Evolutionary conservation across 2,329 filamentous ascomycete genomes (phyloP).

Genomic region (Paecilomyces formosus): DNA sequence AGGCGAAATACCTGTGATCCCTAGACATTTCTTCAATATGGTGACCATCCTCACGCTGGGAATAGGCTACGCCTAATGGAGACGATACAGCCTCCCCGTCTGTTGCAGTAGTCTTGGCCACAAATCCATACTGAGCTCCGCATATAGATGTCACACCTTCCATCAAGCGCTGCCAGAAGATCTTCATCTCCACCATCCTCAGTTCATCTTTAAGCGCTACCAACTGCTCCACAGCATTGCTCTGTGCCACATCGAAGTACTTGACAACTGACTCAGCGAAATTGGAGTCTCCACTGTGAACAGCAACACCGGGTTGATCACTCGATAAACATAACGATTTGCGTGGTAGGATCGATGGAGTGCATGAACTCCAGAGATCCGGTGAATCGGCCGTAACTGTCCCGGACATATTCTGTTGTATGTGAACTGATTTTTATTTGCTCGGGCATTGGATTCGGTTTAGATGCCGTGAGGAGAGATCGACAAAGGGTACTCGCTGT

Average conservation of each 20-base stretch:
- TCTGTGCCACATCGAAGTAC: conserved; percentile 45
- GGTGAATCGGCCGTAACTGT: background rate
- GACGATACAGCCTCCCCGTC: conserved; percentile 52
- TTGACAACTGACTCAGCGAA: conserved; percentile 15
- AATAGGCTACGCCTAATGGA: conserved; percentile 56
- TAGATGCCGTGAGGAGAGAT: background rate
- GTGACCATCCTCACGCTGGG: conserved; percentile 55
- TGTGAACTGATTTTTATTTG: background rate
- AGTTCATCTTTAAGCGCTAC: conserved; percentile 53
- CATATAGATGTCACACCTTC: conserved; percentile 57
- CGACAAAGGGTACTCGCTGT: background rate
- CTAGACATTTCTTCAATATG: conserved; percentile 46
- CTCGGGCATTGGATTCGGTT: background rate
- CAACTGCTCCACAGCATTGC: conserved; percentile 53
- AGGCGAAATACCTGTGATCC: conserved; percentile 58
- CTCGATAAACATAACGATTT: conserved; percentile 20
- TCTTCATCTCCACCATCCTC: conserved; percentile 45
- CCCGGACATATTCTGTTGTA: background rate
- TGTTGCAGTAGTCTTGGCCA: conserved; percentile 57
- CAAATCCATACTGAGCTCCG: conserved; percentile 60
- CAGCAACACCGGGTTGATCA: conserved; percentile 14
- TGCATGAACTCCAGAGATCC: background rate
- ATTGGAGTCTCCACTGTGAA: conserved; percentile 15
- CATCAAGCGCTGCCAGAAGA: conserved; percentile 59
- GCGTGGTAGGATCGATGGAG: conserved; percentile 20